Evolutionary conservation across 2,329 filamentous ascomycete species (phyloP).

Genomic region (Aspergillus sclerotialis): DNA sequence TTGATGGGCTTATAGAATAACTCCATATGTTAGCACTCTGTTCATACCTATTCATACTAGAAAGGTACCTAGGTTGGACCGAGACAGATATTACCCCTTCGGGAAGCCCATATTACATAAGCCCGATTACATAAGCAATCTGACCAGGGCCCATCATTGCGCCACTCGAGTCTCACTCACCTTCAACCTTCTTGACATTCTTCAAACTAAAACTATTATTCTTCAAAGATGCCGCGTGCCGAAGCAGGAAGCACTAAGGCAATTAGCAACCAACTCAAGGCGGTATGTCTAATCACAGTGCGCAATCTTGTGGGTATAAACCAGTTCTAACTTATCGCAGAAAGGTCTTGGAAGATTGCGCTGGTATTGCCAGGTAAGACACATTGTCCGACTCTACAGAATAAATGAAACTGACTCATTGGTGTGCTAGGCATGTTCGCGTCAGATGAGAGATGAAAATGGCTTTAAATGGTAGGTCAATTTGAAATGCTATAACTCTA

Average conservation of each 20-base stretch:
- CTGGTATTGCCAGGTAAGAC: slow-evolving; percentile 68
- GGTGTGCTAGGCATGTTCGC: slow-evolving; percentile 57
- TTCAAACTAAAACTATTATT: no score
- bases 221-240: slow-evolving; percentile 83
- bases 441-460: slow-evolving; percentile 76
- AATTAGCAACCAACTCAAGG: slow-evolving; percentile 84
- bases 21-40: no score
- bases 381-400: neutral
- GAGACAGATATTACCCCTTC: no score
- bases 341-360: slow-evolving; percentile 64
- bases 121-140: no score
- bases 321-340: slow-evolving; percentile 10
- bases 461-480: slow-evolving; percentile 62
- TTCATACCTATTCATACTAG: no score
- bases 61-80: no score
- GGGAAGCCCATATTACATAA: no score
- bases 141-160: no score
- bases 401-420: neutral
- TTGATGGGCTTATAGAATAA: no score
- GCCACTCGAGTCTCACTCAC: no score
- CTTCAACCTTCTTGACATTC: no score
- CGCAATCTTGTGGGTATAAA: neutral
- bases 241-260: slow-evolving; percentile 90
- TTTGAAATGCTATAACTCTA: neutral
- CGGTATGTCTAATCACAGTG: slow-evolving; percentile 38